A percentile compares a stretch with the other conserved stretches of the same genome.
Conservation (phyloP, 2,329 filamentous ascomycete genomes). For the Sarocladium strictum region DNA sequence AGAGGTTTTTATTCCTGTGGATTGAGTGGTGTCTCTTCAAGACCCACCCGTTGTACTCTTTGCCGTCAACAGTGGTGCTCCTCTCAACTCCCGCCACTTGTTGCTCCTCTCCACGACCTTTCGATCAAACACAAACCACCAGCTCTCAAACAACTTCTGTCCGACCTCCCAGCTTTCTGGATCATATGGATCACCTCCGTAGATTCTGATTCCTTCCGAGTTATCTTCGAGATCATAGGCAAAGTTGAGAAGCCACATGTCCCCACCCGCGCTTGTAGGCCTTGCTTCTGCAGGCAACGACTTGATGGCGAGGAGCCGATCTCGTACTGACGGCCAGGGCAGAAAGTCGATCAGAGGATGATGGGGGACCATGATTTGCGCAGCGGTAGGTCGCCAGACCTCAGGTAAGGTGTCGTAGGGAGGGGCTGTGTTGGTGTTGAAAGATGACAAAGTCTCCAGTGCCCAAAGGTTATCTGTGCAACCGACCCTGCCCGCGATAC, state of each 20-base stretch:
- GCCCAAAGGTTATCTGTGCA: constrained; percentile 36
- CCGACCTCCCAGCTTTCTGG: constrained; percentile 50
- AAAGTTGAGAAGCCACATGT: constrained; percentile 43
- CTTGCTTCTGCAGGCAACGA: constrained; percentile 40
- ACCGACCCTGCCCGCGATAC: constrained; percentile 41
- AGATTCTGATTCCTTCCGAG: constrained; percentile 45
- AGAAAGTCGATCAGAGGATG: constrained; percentile 53
- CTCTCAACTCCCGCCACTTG: constrained; percentile 39
- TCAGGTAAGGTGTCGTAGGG: constrained; percentile 33
- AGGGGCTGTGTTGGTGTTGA: constrained; percentile 26
- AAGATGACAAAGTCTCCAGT: constrained; percentile 40
- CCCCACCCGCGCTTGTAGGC: constrained; percentile 39
- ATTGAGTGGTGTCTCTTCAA: too few relatives aligned
- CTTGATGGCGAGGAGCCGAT: constrained; percentile 47
- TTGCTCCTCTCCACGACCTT: constrained; percentile 49
- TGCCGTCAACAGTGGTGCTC: constrained; percentile 23
- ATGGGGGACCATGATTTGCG: constrained; percentile 44
- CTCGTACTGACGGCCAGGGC: constrained; percentile 50
- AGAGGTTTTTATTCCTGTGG: too few relatives aligned
- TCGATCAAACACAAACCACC: constrained; percentile 56
- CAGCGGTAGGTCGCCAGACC: constrained; percentile 43
- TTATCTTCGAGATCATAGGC: constrained; percentile 52
- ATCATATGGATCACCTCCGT: constrained; percentile 42
- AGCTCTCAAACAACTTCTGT: constrained; percentile 50
- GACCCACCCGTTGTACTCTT: not conserved